These are phyloP conservation scores for Debaryomycetaceae sp. DNA, from an alignment of 1,139 yeast species.

Conservation along the genomic window DNA sequence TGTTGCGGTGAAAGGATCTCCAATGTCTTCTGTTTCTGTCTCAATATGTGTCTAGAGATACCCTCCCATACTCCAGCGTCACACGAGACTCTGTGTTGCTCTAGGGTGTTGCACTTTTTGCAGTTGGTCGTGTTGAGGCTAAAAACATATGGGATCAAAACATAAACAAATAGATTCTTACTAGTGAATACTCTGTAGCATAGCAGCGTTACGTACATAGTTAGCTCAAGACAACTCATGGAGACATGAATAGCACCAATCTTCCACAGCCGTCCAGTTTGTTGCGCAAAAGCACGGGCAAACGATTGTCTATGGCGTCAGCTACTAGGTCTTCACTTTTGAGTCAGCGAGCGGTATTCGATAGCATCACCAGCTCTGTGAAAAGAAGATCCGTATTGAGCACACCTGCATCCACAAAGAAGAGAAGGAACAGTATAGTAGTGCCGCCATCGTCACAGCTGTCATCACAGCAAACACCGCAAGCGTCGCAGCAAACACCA, in stretches of 20 bases:
- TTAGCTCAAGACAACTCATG: not conserved
- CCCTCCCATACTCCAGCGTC: too few species aligned
- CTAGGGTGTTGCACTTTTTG: too few species aligned
- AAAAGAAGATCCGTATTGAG: conserved; percentile 36
- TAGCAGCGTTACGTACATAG: not conserved
- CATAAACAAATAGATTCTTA: not conserved
- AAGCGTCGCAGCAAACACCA: conserved; percentile 10
- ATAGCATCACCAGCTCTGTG: conserved; percentile 12
- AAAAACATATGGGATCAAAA: too few species aligned
- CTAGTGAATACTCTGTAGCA: not conserved
- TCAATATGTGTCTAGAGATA: too few species aligned
- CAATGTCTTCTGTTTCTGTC: too few species aligned
- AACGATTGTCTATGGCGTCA: conserved; percentile 34
- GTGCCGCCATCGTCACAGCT: conserved; percentile 15
- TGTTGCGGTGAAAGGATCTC: too few species aligned
- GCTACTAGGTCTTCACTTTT: conserved; percentile 33
- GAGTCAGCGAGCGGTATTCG: conserved; percentile 11
- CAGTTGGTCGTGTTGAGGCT: too few species aligned
- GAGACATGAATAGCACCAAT: conserved; percentile 8
- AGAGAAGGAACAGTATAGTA: conserved; percentile 28
- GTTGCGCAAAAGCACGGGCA: conserved; percentile 27
- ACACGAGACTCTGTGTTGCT: too few species aligned
- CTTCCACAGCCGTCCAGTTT: conserved; percentile 23
- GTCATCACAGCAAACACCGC: conserved; percentile 14
- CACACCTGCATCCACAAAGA: conserved; percentile 38